Base-by-base conservation (phyloP, 1,284 basidiomycete genomes). In the Melampsora larici-populina region DNA sequence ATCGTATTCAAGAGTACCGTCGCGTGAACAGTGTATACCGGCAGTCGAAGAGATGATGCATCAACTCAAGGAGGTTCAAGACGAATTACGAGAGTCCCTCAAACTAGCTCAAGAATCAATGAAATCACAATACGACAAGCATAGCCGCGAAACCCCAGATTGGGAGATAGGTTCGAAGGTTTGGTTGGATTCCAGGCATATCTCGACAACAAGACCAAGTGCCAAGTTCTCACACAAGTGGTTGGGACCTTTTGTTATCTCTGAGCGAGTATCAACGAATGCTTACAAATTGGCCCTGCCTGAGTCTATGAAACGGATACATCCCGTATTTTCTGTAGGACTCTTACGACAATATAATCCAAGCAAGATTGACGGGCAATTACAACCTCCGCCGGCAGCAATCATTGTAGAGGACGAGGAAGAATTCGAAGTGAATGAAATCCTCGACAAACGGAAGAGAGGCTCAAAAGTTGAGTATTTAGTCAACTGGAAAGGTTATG, bases 201-300 rank as follows among this genome's bases (percentile, higher is more conserved):
- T n/a, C n/a, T n/a, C n/a, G 36, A 63, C 18, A 63, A 63, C 60
- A n/a, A 63, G 65, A 24, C 24, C 65, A 9, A 40, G 31, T 43
- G 24, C 7, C 21, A 67, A 67, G 24, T n/a, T 67, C 33, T 31
- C 33, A 13, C 3, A 36, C 26, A 9, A n/a, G 24, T 67, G 65
- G 65, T 43, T 67, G 43, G 65, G 65, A 8, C 65, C 65, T 13
- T 67, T 67, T 24, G 17, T 43, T 40, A 67, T 67, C 43, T 67
- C 36, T 2, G 43, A 67, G 43, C 5, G 26, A 9, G 33, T 67
- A 11, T 33, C 6, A 9, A 18, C 65, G 24, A 7, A 17, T 43
- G 65, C 65, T 21, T 67, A 67, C 43, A 11, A 67, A 31, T n/a
- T 67, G 31, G 46, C 26, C 2, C 31, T 67, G 13, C 65, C 65